Evolutionary conservation across 1,284 basidiomycete species (phyloP), one percentile per base, ranked within the genome.

Genomic region (Mycena citricolor): DNA sequence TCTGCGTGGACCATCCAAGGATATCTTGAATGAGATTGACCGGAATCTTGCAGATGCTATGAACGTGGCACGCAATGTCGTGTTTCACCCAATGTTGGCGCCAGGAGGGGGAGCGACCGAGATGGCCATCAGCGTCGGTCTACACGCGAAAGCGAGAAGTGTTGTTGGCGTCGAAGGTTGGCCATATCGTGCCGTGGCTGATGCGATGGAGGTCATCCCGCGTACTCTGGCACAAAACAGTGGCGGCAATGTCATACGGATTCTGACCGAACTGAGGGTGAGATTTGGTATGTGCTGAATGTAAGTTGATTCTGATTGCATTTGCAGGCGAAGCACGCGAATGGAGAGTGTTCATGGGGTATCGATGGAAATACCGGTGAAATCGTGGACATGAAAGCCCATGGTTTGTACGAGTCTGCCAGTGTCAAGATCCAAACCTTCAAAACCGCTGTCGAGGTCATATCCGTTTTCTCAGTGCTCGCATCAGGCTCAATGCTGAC

Each of bases 341-440:
- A 84, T 46, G 94, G 94, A 8, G 86, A 95, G 59, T 69, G 88
- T 64, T 85, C 86, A 32, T 97, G 86, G 81, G 97, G 95, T 47
- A 87, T 99, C 40, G 87, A 99, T 57, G 95, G 95, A 25, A 90
- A 97, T 61, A 92, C 86, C 4, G 95, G 94, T 32, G 95, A 94
- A 66, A 85, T 97, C 31, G 88, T 89, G 28, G 91, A 98, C 63
- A 98, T 98, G 95, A 93, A 92, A 63, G 69, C 74, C 40, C 97
- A 97, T 63, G 94, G 94, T 0, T 70, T 99, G 45, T 92, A 94
- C 56, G 97, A 99, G 70, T 90, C 86, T 29, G 93, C 94, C 2
- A 94, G 91, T 51, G 94, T 99, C 60, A 98, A 98, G 86, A 88
- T 97, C 39, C 95, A 98, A 76, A 98, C 87, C 14, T 72, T 97